A percentile compares a stretch with the other conserved stretches of the same genome.
phyloP scores from a whole-genome alignment of 495 filamentous ascomycete species.

The Hypoxylon perforatum region DNA sequence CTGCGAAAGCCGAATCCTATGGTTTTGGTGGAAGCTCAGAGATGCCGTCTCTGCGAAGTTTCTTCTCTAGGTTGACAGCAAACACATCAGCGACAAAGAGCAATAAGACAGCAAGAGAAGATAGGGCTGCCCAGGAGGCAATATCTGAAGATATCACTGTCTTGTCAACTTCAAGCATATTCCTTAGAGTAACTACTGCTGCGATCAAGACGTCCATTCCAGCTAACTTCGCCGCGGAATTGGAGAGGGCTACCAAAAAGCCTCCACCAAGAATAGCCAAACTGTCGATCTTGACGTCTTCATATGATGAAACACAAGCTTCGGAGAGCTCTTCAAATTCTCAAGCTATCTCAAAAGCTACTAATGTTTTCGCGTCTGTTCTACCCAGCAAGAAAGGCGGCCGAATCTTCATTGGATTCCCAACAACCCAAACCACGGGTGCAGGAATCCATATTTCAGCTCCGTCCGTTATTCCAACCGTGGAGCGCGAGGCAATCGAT shows the following conservation, averaged over 20 bases:
- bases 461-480: conserved; percentile 95
- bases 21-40: conserved; percentile 50
- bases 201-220: conserved; percentile 77
- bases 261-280: conserved; percentile 88
- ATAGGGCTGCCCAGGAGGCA: conserved; percentile 64
- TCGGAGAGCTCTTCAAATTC: conserved; percentile 59
- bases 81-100: conserved; percentile 47
- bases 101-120: conserved; percentile 62
- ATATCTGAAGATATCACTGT: conserved; percentile 75
- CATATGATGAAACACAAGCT: conserved; percentile 82
- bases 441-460: conserved; percentile 97
- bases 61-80: conserved; percentile 78
- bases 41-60: conserved; percentile 72
- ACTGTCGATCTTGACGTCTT: conserved; percentile 87
- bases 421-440: conserved; percentile 95
- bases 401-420: conserved; percentile 95
- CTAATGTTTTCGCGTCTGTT: conserved; percentile 89
- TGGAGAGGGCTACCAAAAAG: conserved; percentile 98
- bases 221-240: conserved; percentile 76
- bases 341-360: conserved; percentile 62
- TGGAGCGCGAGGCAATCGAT: conserved; percentile 97
- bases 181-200: conserved; percentile 87
- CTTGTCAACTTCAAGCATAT: conserved; percentile 77
- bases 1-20: conserved; percentile 52
- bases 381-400: conserved; percentile 85